Evolutionary conservation across 2,329 filamentous ascomycete species (phyloP), one percentile per base, ranked within the genome.

Genomic region (Alternaria incomplexa): DNA sequence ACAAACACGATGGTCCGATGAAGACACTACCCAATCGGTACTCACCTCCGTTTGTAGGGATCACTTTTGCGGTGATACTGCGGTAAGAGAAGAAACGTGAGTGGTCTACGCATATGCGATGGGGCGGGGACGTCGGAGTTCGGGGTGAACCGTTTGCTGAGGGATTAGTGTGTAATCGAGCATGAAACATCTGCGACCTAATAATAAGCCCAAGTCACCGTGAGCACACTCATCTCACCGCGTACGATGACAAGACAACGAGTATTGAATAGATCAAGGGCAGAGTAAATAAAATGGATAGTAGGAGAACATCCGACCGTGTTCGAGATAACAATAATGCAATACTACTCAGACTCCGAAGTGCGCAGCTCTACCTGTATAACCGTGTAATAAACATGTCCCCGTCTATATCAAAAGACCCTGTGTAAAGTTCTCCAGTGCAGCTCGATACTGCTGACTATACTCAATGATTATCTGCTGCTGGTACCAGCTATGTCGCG

Each of bases 391-490:
- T n/a, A 12, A 13, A 20, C 1, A 25, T n/a, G 30, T n/a, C 5
- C 17, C n/a, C 45, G 3, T 25, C 26, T 36, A 65, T 47, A 59
- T 70, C 50, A 72, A 54, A 43, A 72, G 44, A 12, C 67, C 69
- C 43, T 69, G 71, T 9, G 73, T 63, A 32, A 73, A 78, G 2
- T 63, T 62, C 12, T 69, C 67, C 25, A 79, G 48, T 8, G 72
- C 73, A 11, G 64, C 68, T 5, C 77, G 67, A 56, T 71, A 79
- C 56, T 63, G 66, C 65, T 77, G 76, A 48, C 73, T 75, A 46
- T 72, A 79, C 66, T 79, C 76, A 30, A 79, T 77, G n/a, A 76
- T 76, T 55, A 79, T 79, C 66, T 79, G 77, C 64, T 77, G 73
- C 56, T 79, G 74, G 57, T 79, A 80, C 77, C 77, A 80, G 25